Percentiles rank a stretch among this genome's conserved stretches.
Conservation (phyloP, 2,329 filamentous ascomycete species). For the Cadophora sp. region DNA sequence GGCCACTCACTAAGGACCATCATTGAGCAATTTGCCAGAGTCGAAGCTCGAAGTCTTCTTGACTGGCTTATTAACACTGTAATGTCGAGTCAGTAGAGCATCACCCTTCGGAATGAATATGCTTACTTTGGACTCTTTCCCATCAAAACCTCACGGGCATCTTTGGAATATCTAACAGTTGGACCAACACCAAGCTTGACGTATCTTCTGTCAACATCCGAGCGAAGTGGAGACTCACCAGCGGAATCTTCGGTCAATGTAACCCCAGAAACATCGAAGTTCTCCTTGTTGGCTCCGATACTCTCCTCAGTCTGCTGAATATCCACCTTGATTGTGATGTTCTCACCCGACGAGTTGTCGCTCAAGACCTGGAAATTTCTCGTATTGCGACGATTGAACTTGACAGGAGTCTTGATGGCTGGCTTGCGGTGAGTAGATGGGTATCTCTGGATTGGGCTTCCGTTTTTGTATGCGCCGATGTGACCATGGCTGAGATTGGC, state of each 20-base stretch:
- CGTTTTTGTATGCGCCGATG: slow-evolving; percentile 12
- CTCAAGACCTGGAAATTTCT: slow-evolving; percentile 5
- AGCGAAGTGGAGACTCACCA: neutral
- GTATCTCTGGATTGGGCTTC: slow-evolving; percentile 2
- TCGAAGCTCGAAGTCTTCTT: slow-evolving; percentile 1
- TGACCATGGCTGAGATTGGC: slow-evolving; percentile 10
- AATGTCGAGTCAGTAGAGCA: neutral
- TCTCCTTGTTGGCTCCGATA: neutral
- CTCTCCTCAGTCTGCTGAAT: neutral
- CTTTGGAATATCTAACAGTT: slow-evolving; percentile 15
- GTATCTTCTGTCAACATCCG: slow-evolving; percentile 16
- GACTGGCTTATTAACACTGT: neutral
- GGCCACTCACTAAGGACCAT: slow-evolving; percentile 9
- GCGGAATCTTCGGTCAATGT: neutral
- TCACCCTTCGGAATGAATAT: too few relatives aligned
- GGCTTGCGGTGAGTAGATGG: neutral
- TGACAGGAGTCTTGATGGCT: neutral
- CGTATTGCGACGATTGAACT: slow-evolving; percentile 3
- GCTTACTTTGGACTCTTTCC: slow-evolving; percentile 12
- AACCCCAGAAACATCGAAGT: neutral
- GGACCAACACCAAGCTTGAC: slow-evolving; percentile 19
- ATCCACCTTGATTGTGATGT: neutral
- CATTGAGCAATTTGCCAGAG: neutral
- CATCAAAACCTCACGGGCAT: slow-evolving; percentile 24
- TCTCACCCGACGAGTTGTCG: neutral